These are phyloP conservation scores for Chrysophaeum taylorii DNA, from an alignment of 352 stramenopile species.

Conservation along the genomic window DNA sequence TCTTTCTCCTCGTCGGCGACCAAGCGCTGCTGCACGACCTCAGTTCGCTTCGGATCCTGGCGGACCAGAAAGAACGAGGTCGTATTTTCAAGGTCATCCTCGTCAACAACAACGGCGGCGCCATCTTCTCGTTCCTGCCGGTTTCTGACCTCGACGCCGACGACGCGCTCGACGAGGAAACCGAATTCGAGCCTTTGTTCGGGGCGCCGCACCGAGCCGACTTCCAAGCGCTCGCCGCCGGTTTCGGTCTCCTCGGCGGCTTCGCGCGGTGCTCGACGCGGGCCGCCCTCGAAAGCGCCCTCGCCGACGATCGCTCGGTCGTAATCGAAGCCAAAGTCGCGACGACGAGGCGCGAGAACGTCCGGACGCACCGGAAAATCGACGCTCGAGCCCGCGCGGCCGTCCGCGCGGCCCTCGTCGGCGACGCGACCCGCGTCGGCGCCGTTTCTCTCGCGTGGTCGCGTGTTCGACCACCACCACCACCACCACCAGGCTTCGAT, in stretches of 20 bases:
- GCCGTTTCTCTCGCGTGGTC: background rate
- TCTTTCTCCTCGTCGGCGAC: background rate
- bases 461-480: no score
- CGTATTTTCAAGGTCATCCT: background rate
- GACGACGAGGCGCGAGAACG: background rate
- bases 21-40: constrained; percentile 5
- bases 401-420: background rate
- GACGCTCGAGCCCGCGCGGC: background rate
- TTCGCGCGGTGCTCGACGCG: background rate
- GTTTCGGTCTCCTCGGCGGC: background rate
- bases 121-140: constrained; percentile 8
- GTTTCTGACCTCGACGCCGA: background rate
- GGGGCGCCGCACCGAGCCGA: background rate
- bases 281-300: background rate
- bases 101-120: constrained; percentile 7
- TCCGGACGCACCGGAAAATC: background rate
- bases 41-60: background rate
- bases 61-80: background rate
- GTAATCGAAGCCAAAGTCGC: background rate
- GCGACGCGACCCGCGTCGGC: background rate
- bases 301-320: background rate
- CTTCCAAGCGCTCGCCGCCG: background rate
- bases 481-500: no score
- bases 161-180: background rate
- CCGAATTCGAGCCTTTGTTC: constrained; percentile 3